These are phyloP conservation scores for Fusarium oligoseptatum DNA, from an alignment of 2,329 filamentous ascomycete species.

Conservation along the genomic window DNA sequence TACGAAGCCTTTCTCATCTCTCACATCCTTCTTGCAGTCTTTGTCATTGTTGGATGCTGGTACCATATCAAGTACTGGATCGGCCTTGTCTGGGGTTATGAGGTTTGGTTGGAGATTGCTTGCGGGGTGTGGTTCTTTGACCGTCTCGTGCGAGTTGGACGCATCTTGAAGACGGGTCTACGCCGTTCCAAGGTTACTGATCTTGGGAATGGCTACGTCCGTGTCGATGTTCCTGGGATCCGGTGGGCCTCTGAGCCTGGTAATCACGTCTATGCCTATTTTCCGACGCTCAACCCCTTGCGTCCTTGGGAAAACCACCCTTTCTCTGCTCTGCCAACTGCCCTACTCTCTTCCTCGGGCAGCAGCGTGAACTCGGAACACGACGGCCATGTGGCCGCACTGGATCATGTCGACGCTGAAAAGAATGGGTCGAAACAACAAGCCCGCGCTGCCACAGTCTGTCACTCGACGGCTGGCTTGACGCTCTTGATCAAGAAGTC, in stretches of 20 bases:
- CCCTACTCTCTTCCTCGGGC: background rate
- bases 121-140: conserved; percentile 56
- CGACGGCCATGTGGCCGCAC: background rate
- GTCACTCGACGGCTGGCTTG: background rate
- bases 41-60: conserved; percentile 56
- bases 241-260: conserved; percentile 46
- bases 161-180: conserved; percentile 55
- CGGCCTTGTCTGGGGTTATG: conserved; percentile 46
- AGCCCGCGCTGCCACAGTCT: too few relatives aligned
- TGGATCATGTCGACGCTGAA: background rate
- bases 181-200: conserved; percentile 54
- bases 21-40: conserved; percentile 55
- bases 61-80: conserved; percentile 53
- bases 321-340: conserved; percentile 57
- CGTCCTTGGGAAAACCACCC: conserved; percentile 67
- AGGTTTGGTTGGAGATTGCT: conserved; percentile 56
- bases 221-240: conserved; percentile 58
- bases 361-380: background rate
- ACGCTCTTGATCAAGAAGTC: background rate
- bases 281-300: conserved; percentile 57
- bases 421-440: background rate
- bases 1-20: conserved; percentile 59
- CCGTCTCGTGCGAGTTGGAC: conserved; percentile 55
- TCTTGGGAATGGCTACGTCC: conserved; percentile 50
- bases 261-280: conserved; percentile 61